Conservation (phyloP, 257 asterid genomes). For the Craterostigma plantagineum region DNA sequence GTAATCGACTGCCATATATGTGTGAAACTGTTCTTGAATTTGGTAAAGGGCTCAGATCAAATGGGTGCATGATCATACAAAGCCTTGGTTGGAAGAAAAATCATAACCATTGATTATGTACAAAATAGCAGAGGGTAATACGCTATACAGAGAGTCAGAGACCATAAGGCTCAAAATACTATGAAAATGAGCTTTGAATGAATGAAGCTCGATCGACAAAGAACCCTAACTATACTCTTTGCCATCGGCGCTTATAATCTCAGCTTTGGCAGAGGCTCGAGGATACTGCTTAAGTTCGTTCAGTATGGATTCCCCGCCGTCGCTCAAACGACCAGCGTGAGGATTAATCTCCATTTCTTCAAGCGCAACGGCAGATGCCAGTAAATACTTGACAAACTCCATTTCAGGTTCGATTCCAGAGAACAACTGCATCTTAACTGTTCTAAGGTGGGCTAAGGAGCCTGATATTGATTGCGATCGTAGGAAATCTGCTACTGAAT, state of each 20-base stretch:
- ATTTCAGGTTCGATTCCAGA: conserved; percentile 39
- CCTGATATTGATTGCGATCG: conserved; percentile 23
- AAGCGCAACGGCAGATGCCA: conserved; percentile 33
- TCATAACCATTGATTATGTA: no score
- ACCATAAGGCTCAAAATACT: no score
- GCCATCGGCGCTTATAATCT: conserved; percentile 20
- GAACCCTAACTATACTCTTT: no score
- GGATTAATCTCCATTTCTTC: conserved; percentile 33
- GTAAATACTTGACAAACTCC: conserved; percentile 36
- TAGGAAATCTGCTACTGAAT: conserved; percentile 27
- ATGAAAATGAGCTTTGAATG: no score
- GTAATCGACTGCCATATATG: no score
- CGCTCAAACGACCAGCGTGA: conserved; percentile 13
- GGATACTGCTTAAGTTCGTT: conserved; percentile 28
- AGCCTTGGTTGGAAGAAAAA: no score
- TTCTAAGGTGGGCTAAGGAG: conserved; percentile 22
- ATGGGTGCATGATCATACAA: no score
- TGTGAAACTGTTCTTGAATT: no score
- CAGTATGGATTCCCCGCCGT: conserved; percentile 27
- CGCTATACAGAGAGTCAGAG: no score
- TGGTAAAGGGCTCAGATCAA: no score
- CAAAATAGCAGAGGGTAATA: no score
- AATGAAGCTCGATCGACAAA: no score
- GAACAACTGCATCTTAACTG: conserved; percentile 29
- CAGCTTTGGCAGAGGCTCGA: conserved; percentile 28